phyloP scores from a whole-genome alignment of 129 eudicot species.

The carrot (Daucus carota) region DH1_v3.0 NC_030389.2:13016001-13016500 shows the following conservation, averaged over 20 bases:
- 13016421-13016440: background rate
- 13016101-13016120: conserved; percentile 35
- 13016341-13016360: background rate
- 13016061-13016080: conserved; percentile 42
- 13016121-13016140: conserved; percentile 56
- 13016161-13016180: background rate
- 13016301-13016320: background rate
- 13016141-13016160: background rate
- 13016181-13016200: background rate
- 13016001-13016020: background rate
- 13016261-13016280: background rate
- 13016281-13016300: background rate
- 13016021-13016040: background rate
- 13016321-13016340: background rate
- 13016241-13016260: background rate
- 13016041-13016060: conserved; percentile 58
- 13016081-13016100: conserved; percentile 58
- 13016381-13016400: background rate
- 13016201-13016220: background rate
- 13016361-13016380: background rate
- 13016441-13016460: background rate
- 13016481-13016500: no score
- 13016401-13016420: no score
- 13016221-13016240: background rate
- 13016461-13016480: background rate